phyloP scores from a whole-genome alignment of 2,329 filamentous ascomycete species.

The Ambrosiella xylebori region DNA sequence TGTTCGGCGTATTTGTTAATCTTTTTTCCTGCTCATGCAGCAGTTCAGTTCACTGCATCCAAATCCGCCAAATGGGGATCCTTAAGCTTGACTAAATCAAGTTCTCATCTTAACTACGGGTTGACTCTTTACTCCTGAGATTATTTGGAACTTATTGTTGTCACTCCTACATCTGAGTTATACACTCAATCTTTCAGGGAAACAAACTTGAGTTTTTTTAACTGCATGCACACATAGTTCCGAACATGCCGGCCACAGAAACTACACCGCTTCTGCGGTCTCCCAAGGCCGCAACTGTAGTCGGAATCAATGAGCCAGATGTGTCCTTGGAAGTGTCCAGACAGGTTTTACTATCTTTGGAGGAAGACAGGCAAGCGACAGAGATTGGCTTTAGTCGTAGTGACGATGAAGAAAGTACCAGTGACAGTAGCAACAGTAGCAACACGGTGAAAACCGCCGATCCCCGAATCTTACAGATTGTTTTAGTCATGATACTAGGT shows the following conservation, averaged over 20 bases:
- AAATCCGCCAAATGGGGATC: too few species aligned
- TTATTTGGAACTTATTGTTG: too few species aligned
- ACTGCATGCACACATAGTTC: neutral
- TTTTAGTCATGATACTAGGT: slow-evolving; percentile 14
- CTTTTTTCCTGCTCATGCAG: too few species aligned
- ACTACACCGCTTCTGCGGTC: neutral
- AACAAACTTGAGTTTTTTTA: too few species aligned
- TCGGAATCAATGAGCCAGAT: neutral
- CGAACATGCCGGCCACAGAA: neutral
- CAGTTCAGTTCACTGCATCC: too few species aligned
- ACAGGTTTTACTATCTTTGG: neutral
- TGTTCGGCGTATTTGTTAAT: too few species aligned
- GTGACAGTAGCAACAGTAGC: neutral
- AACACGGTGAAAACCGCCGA: neutral
- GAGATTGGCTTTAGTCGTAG: neutral
- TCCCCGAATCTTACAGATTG: slow-evolving; percentile 4
- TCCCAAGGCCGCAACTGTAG: neutral
- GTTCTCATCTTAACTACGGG: too few species aligned
- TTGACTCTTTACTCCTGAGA: too few species aligned
- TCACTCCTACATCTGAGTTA: too few species aligned
- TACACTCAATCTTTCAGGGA: too few species aligned
- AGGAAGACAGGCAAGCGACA: neutral
- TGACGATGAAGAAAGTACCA: neutral
- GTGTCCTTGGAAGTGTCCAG: neutral
- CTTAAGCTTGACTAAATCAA: too few species aligned